Percentiles rank a stretch among this genome's conserved stretches.
Conservation (phyloP, 2,329 filamentous ascomycete genomes). For the Knufia fluminis region DNA sequence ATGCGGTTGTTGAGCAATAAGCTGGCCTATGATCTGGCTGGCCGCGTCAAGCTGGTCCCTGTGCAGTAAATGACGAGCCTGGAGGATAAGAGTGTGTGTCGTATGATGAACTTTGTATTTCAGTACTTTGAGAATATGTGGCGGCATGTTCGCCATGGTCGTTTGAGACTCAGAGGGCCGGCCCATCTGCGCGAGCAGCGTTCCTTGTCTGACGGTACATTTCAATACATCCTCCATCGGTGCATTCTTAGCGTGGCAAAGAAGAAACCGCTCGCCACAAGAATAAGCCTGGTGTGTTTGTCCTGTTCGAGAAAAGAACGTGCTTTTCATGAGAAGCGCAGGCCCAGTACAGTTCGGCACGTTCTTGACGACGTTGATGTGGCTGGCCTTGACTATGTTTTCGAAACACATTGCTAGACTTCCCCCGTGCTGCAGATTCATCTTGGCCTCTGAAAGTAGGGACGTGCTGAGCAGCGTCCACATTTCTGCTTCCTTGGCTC, state of each 20-base stretch:
- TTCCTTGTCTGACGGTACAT: constrained; percentile 61
- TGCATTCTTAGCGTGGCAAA: constrained; percentile 54
- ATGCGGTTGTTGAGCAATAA: constrained; percentile 40
- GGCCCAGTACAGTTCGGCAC: constrained; percentile 64
- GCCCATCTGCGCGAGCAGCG: constrained; percentile 56
- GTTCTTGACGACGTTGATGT: constrained; percentile 69
- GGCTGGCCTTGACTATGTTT: constrained; percentile 70
- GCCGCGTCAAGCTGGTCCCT: constrained; percentile 48
- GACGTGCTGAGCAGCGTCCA: constrained; percentile 77
- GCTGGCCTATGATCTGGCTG: constrained; percentile 47
- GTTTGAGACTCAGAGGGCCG: constrained; percentile 59
- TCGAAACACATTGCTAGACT: constrained; percentile 58
- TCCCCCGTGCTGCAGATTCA: constrained; percentile 59
- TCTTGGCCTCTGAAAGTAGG: constrained; percentile 74
- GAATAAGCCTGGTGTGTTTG: constrained; percentile 45
- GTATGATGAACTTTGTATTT: constrained; percentile 42
- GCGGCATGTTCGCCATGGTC: constrained; percentile 51
- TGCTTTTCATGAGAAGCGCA: constrained; percentile 61
- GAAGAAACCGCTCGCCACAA: constrained; percentile 63
- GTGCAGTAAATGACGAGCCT: constrained; percentile 34
- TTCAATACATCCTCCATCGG: constrained; percentile 72
- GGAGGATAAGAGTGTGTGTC: constrained; percentile 33
- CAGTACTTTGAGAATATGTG: constrained; percentile 66
- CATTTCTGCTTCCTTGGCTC: constrained; percentile 78
- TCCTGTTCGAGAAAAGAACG: constrained; percentile 67